Percentiles rank a stretch among this genome's conserved stretches.
phyloP scores from a whole-genome alignment of 306 rosid genomes.

The Phaseolus lunatus region DNA sequence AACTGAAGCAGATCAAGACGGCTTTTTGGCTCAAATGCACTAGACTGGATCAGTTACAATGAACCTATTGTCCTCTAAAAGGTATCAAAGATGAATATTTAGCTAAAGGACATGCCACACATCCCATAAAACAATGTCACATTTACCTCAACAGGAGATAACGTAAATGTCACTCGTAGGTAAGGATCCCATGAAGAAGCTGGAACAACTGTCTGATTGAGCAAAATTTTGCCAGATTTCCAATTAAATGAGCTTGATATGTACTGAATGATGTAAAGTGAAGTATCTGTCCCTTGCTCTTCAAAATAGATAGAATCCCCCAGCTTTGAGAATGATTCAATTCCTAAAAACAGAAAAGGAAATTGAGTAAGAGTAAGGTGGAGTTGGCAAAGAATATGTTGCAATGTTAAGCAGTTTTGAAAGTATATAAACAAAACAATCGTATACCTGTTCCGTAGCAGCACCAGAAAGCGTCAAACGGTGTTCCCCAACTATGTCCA shows the following conservation, averaged over 20 bases:
- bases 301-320: slow-evolving; percentile 96
- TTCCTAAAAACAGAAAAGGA: slow-evolving; percentile 53
- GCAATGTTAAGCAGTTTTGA: neutral
- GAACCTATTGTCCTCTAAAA: slow-evolving; percentile 1
- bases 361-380: slow-evolving; percentile 15
- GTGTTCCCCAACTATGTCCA: slow-evolving; percentile 76
- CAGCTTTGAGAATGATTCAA: slow-evolving; percentile 89
- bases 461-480: slow-evolving; percentile 76
- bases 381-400: slow-evolving; percentile 12
- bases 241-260: slow-evolving; percentile 82
- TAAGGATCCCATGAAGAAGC: slow-evolving; percentile 69
- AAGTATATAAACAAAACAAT: neutral
- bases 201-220: slow-evolving; percentile 66
- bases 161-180: slow-evolving; percentile 59
- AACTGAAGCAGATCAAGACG: neutral
- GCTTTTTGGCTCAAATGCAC: neutral
- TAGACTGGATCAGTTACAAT: neutral
- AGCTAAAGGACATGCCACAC: slow-evolving; percentile 8
- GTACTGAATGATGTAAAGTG: slow-evolving; percentile 80
- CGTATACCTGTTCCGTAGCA: slow-evolving; percentile 89
- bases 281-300: slow-evolving; percentile 60
- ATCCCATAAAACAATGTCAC: neutral
- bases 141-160: slow-evolving; percentile 59
- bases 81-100: slow-evolving; percentile 7
- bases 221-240: slow-evolving; percentile 61